Percentiles rank a stretch among this genome's conserved stretches.
Conservation (phyloP, 164 flowering plant genomes). For the Vitis riparia region DNA sequence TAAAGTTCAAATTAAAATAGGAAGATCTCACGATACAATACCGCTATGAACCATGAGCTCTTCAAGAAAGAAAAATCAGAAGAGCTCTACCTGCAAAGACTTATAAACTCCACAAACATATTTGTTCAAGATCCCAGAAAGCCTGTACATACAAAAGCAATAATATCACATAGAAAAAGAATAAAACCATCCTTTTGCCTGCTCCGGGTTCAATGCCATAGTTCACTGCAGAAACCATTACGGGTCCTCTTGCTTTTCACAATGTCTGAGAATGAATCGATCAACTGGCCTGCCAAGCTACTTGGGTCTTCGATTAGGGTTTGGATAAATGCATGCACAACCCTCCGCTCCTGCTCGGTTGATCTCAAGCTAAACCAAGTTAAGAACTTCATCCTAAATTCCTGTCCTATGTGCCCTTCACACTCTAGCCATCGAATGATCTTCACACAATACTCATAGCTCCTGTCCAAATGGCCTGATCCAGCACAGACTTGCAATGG, state of each 20-base stretch:
- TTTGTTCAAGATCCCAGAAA: too few species aligned
- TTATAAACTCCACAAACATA: too few species aligned
- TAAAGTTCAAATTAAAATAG: too few species aligned
- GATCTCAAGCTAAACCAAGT: conserved; percentile 7
- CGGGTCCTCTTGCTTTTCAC: not conserved
- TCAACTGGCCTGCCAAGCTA: conserved; percentile 2
- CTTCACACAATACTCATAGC: conserved; percentile 6
- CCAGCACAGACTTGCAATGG: too few species aligned
- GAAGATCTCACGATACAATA: too few species aligned
- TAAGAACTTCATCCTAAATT: conserved; percentile 4
- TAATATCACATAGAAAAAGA: too few species aligned
- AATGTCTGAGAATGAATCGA: not conserved
- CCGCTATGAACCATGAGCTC: too few species aligned
- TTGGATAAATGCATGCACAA: not conserved
- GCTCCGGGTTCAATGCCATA: conserved; percentile 7
- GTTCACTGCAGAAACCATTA: not conserved
- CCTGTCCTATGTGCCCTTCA: not conserved
- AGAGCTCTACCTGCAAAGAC: too few species aligned
- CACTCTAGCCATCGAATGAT: not conserved
- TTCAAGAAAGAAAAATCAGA: too few species aligned
- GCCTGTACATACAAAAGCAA: too few species aligned
- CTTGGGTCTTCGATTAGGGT: not conserved
- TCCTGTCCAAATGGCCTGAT: not conserved
- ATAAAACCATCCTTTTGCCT: too few species aligned
- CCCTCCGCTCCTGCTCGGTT: not conserved